Evolutionary conservation across 768 basidiomycete genomes (phyloP).

Genomic region (Austroboletus eburneus): DNA sequence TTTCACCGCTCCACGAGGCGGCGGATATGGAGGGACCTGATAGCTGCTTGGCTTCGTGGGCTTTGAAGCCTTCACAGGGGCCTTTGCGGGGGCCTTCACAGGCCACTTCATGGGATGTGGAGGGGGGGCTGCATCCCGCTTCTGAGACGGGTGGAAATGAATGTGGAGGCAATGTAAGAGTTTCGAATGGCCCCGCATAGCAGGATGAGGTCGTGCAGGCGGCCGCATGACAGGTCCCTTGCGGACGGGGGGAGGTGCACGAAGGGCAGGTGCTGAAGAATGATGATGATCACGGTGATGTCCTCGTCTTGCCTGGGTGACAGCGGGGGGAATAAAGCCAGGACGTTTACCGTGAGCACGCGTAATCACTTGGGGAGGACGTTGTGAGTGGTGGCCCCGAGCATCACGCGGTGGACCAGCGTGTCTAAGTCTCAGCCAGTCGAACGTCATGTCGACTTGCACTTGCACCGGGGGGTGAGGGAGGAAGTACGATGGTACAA

Average conservation of each 20-base stretch:
- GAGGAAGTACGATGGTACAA: slow-evolving; percentile 6
- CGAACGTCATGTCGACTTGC: slow-evolving; percentile 21
- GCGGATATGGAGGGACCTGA: slow-evolving; percentile 17
- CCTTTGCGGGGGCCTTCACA: not conserved
- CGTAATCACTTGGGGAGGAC: slow-evolving; percentile 11
- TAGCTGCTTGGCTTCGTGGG: slow-evolving; percentile 1
- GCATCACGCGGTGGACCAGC: slow-evolving; percentile 12
- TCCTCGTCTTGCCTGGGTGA: slow-evolving; percentile 18
- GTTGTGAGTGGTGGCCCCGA: slow-evolving; percentile 13
- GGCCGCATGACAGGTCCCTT: slow-evolving; percentile 14
- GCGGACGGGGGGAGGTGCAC: slow-evolving; percentile 9
- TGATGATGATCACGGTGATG: slow-evolving; percentile 15
- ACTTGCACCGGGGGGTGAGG: slow-evolving; percentile 8
- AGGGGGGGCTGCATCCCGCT: slow-evolving; percentile 12
- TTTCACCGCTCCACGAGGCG: slow-evolving; percentile 17
- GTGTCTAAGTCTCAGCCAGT: slow-evolving; percentile 25
- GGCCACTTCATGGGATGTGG: slow-evolving; percentile 8
- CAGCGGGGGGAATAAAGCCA: slow-evolving; percentile 12
- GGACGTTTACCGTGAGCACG: slow-evolving; percentile 19
- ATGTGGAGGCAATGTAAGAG: slow-evolving; percentile 23
- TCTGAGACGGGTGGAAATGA: slow-evolving; percentile 24
- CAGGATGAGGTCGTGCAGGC: slow-evolving; percentile 9
- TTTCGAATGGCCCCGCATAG: slow-evolving; percentile 10
- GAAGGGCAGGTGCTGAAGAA: slow-evolving; percentile 6
- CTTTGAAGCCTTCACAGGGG: not conserved